Base-by-base conservation (phyloP, 768 basidiomycete genomes). In the Artomyces pyxidatus region DNA sequence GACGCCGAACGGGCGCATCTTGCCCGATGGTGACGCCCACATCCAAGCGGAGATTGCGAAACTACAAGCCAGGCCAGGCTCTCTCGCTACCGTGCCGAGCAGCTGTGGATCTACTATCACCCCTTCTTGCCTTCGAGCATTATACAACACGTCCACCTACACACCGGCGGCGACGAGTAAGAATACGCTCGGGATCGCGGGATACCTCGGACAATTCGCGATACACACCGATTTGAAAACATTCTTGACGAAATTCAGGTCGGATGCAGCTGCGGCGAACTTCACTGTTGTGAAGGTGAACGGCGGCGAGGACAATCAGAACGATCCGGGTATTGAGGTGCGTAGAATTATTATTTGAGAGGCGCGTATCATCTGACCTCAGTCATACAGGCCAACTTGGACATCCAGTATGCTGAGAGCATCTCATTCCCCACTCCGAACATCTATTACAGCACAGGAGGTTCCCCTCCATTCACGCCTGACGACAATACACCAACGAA, bases 271-370 rank as follows among this genome's bases (percentile, higher is more conserved):
- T 8, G 61, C 61, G 21, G 45, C 30, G 12, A 58, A 55, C 4
- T 65, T 66, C 53, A 53, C 53, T 3, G 52, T 50, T 12, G 62
- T 63, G 8, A 51, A 51, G 23, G 57, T 66, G 25, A 66, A 67
- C 41, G 63, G 64, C n/a, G 66, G 66, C 17, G 57, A 49, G 16
- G 71, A 82, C 56, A 57, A 74, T 57, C 81, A 83, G 59, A 66
- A 49, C 9, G 58, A 70, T 4, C 80, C 81, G 22, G 80, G 81
- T 54, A 66, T 73, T 0, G 80, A 83, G 68, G 78, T 76, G 51
- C 47, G 60, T 57, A 39, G 21, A 14, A 41, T 11, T 30, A n/a
- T n/a, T n/a, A n/a, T n/a, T n/a, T n/a, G n/a, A n/a, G n/a, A n/a
- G n/a, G n/a, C n/a, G n/a, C n/a, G n/a, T n/a, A n/a, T n/a, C n/a